Percentiles rank a stretch among this genome's conserved stretches.
phyloP scores from a whole-genome alignment of 768 basidiomycete species.

The Fomitopsis pulvina region DNA sequence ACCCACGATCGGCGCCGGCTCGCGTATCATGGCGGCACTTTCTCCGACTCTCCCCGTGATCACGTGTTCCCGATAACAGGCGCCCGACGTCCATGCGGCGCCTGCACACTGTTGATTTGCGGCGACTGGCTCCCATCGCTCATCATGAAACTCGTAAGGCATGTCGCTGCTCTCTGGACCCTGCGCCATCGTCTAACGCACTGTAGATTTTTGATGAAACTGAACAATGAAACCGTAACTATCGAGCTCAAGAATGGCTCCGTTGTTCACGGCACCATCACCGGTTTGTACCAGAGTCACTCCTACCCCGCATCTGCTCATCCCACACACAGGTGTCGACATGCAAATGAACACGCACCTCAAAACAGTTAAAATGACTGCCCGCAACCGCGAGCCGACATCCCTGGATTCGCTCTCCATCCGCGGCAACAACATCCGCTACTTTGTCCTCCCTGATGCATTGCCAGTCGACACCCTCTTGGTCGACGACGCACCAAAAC shows the following conservation, averaged over 20 bases:
- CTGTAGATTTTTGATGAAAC: constrained; percentile 94
- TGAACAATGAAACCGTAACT: constrained; percentile 98
- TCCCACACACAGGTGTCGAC: constrained; percentile 70
- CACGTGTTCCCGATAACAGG: not conserved
- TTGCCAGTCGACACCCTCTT: constrained; percentile 93
- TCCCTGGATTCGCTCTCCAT: constrained; percentile 89
- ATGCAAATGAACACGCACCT: constrained; percentile 99
- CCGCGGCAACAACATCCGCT: constrained; percentile 94
- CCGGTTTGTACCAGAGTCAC: constrained; percentile 78
- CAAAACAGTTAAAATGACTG: constrained; percentile 97
- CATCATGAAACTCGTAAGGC: constrained; percentile 85
- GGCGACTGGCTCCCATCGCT: too few relatives aligned
- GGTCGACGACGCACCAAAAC: constrained; percentile 96
- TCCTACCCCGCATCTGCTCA: not conserved
- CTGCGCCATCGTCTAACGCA: not conserved
- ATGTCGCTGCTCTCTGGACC: constrained; percentile 8
- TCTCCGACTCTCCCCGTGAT: not conserved
- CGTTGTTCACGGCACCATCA: constrained; percentile 92
- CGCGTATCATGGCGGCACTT: not conserved
- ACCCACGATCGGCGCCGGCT: not conserved
- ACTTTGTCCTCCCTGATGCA: constrained; percentile 96
- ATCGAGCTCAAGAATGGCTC: constrained; percentile 98
- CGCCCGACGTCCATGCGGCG: too few relatives aligned
- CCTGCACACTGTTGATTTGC: too few relatives aligned
- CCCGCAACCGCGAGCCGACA: constrained; percentile 81